phyloP scores from a whole-genome alignment of 2,329 filamentous ascomycete species.

The Dactylellina cionopaga region DNA sequence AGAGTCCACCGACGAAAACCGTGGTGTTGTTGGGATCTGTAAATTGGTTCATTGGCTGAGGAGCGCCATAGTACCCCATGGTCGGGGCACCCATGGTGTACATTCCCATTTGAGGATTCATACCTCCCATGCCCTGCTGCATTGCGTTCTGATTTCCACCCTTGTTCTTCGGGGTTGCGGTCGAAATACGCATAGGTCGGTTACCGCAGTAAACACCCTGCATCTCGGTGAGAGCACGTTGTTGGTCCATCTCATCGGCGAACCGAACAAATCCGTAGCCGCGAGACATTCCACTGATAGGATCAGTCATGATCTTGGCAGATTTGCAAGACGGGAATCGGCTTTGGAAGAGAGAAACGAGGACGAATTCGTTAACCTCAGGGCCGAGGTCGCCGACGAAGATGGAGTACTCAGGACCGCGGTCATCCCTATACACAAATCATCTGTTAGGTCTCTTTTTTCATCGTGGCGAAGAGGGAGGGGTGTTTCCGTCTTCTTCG shows the following conservation, averaged over 20 bases:
- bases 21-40: conserved; percentile 99
- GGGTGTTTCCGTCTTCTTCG: neutral
- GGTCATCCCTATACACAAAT: conserved; percentile 77
- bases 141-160: conserved; percentile 62
- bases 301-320: conserved; percentile 99
- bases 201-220: conserved; percentile 99
- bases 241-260: conserved; percentile 93
- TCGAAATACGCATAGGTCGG: conserved; percentile 97
- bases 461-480: too few relatives aligned
- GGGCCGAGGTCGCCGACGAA: conserved; percentile 98
- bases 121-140: conserved; percentile 67
- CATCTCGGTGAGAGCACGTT: conserved; percentile 96
- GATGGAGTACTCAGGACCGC: conserved; percentile 94
- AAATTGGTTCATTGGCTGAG: conserved; percentile 97
- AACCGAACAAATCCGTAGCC: conserved; percentile 99
- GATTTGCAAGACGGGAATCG: conserved; percentile 98
- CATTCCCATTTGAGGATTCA: conserved; percentile 67
- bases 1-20: conserved; percentile 95
- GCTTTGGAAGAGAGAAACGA: conserved; percentile 95
- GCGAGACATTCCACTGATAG: conserved; percentile 95
- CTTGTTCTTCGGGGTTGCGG: conserved; percentile 95
- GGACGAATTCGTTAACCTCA: conserved; percentile 97
- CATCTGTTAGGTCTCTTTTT: conserved; percentile 7
- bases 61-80: conserved; percentile 74
- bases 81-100: conserved; percentile 76